Base-by-base conservation (phyloP, 208 protist species). In the Willaertia magna region DNA sequence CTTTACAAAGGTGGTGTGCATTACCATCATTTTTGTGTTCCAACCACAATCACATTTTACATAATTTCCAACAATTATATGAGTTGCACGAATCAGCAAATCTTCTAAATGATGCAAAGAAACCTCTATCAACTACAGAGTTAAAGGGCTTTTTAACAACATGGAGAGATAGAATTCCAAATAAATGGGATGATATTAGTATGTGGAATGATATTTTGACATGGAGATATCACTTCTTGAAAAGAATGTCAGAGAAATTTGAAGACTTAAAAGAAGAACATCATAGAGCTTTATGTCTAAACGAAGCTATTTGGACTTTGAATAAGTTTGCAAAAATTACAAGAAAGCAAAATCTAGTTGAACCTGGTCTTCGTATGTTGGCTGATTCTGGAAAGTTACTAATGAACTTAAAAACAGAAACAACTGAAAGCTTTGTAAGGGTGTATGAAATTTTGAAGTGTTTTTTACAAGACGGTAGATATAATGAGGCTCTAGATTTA, bases 91-190 rank as follows among this genome's bases (percentile, higher is more conserved):
- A 87, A 18, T 85, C 76, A 4, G 20, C 75, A 16, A 9, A 3
- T 40, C 18, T 87, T 14, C 6, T 87, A 1, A 84, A 51, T n/a
- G 22, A 42, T 52, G 85, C 14, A 2, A 85, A 43, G 6, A 84
- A n/a, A n/a, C 47, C 44, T 43, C 12, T 61, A 7, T 12, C n/a
- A 22, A 40, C 47, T 16, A 20, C 16, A 22, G 79, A 84, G 39
- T 47, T 84, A 14, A 84, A 67, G 47, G 26, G 39, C 2, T 83
- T 79, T n/a, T 52, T 87, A 22, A 74, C 47, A 1, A 82, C 67
- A 46, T 87, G 85, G 85, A 59, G 85, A 59, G 85, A 87, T 59
- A 39, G 85, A 51, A 39, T 87, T 40, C 85, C 85, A 46, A 85
- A 61, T 20, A 59, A 84, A 34, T 87, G 42, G n/a, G 85, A 87